Conservation (phyloP, 495 filamentous ascomycete genomes). For the Neurospora sp. region DNA sequence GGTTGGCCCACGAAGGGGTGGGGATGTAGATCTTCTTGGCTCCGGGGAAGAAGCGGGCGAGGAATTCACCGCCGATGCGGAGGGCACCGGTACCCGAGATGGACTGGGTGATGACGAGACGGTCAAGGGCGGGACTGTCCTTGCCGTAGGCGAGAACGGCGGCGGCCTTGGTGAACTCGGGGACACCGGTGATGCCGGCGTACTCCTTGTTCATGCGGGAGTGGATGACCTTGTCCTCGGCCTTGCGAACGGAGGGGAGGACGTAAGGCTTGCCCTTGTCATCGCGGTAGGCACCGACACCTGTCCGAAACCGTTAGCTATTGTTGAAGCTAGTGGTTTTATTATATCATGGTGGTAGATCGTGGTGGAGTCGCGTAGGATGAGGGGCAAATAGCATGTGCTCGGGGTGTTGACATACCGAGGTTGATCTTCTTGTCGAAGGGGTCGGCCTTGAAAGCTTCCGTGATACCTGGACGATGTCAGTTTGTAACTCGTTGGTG, state of each 20-base stretch:
- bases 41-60: conserved; percentile 78
- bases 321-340: not conserved
- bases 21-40: conserved; percentile 94
- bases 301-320: conserved; percentile 22
- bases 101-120: conserved; percentile 88
- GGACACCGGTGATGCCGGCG: conserved; percentile 91
- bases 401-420: conserved; percentile 43
- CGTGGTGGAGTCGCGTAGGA: not conserved
- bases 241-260: conserved; percentile 80
- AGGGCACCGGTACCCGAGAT: conserved; percentile 97
- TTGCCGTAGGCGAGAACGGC: conserved; percentile 82
- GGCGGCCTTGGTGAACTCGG: conserved; percentile 85
- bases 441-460: conserved; percentile 94
- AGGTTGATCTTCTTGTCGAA: conserved; percentile 95
- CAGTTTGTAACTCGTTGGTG: conserved; percentile 3
- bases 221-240: conserved; percentile 77
- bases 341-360: not conserved
- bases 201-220: conserved; percentile 89
- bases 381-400: not conserved
- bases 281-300: conserved; percentile 79
- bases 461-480: conserved; percentile 66
- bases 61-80: conserved; percentile 87
- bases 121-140: conserved; percentile 64
- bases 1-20: conserved; percentile 95
- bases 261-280: conserved; percentile 96